Evolutionary conservation across 108 stramenopile genomes (phyloP).

Genomic region (Skeletonema potamos): DNA sequence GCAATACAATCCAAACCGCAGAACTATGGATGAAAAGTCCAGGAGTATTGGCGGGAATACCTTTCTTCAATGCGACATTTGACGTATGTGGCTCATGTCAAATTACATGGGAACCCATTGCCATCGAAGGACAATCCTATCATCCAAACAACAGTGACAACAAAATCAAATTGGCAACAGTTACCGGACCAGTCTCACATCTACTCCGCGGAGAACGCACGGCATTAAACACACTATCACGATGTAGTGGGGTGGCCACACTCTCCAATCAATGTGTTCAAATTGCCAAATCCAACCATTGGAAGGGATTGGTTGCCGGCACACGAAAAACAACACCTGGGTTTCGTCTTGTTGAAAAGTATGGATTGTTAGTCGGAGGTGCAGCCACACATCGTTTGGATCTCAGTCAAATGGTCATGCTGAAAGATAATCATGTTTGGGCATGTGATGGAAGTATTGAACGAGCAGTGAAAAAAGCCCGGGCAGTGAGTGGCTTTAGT

Average conservation of each 20-base stretch:
- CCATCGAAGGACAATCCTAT: slow-evolving; percentile 65
- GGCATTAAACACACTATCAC: slow-evolving; percentile 90
- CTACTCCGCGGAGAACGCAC: slow-evolving; percentile 96
- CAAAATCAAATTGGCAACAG: slow-evolving; percentile 86
- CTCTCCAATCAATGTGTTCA: slow-evolving; percentile 52
- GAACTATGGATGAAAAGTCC: slow-evolving; percentile 81
- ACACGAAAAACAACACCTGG: slow-evolving; percentile 99
- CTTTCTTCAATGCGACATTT: slow-evolving; percentile 94
- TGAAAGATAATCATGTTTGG: slow-evolving; percentile 98
- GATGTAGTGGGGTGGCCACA: slow-evolving; percentile 97
- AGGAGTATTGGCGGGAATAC: slow-evolving; percentile 92
- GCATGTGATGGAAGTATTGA: slow-evolving; percentile 82
- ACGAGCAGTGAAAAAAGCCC: slow-evolving; percentile 85
- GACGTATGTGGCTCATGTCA: slow-evolving; percentile 68
- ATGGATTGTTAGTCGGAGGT: slow-evolving; percentile 96
- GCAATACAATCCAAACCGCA: slow-evolving; percentile 50
- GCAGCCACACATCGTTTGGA: slow-evolving; percentile 94
- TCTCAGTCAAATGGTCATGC: slow-evolving; percentile 99
- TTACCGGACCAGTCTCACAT: slow-evolving; percentile 85
- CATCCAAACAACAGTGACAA: slow-evolving; percentile 28
- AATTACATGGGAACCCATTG: slow-evolving; percentile 77
- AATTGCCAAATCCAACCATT: slow-evolving; percentile 56
- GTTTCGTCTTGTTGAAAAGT: slow-evolving; percentile 98
- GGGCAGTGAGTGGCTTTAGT: slow-evolving; percentile 90
- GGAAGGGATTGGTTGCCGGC: slow-evolving; percentile 95